Evolutionary conservation across 2,329 filamentous ascomycete species (phyloP), one percentile per base, ranked within the genome.

Genomic region (Aspergillus puulaauensis): DNA sequence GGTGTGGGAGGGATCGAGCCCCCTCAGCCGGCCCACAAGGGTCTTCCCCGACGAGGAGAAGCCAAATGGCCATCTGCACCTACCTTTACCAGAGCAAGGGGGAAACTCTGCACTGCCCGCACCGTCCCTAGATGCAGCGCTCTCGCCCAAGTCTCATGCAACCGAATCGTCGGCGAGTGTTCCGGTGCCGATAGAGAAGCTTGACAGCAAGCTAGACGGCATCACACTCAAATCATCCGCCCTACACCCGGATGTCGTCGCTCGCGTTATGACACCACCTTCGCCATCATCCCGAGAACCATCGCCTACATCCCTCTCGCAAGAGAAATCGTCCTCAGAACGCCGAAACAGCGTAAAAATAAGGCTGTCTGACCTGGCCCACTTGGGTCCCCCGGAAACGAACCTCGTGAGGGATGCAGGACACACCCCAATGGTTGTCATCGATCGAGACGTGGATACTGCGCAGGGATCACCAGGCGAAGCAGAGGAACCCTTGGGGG

Each of bases 141-240:
- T 78, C 19, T 77, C 75, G 6, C 72, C 75, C 4, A 67, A 68
- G 45, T 67, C 71, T 37, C 73, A 65, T 51, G 66, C 71, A 21
- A 65, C 63, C 31, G 76, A 77, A 50, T 65, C 65, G 8, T 58
- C 66, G 11, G 54, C 64, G 12, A 65, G 73, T 35, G 67, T 78
- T 8, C 71, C 77, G 3, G 74, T 80, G 51, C 77, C 77, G 3
- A 77, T 80, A 56, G 76, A 79, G 62, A 73, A 76, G 61, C 68
- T 80, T 37, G 78, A 80, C 61, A 78, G 73, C 52, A 73, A 68
- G 31, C 68, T 80, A 1, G 78, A 80, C 58, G 77, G 78, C 6
- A 80, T 80, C 56, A 79, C 74, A 6, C 69, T 80, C 50, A 80
- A 79, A 56, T 79, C 77, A 3, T 75, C 75, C 19, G 77, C 72